Percentiles rank a stretch among this genome's conserved stretches.
Evolutionary conservation across 2,329 filamentous ascomycete genomes (phyloP).

Genomic region (Aspergillus sp.): DNA sequence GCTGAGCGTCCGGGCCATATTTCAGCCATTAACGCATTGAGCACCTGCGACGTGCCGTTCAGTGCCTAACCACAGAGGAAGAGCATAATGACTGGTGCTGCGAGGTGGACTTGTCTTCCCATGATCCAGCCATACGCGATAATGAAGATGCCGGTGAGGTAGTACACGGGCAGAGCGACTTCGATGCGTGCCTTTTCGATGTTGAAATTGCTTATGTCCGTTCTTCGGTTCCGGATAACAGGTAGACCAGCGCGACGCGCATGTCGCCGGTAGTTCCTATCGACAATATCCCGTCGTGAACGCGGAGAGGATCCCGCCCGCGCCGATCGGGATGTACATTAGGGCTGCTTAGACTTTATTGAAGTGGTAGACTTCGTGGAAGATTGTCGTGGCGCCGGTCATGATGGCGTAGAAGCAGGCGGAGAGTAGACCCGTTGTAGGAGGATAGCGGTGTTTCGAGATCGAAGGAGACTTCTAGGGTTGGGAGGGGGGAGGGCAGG

Average conservation of each 20-base stretch:
- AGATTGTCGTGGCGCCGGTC: slow-evolving; percentile 41
- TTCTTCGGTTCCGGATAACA: not conserved
- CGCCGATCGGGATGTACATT: slow-evolving; percentile 26
- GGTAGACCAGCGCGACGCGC: slow-evolving; percentile 37
- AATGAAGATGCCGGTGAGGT: slow-evolving; percentile 17
- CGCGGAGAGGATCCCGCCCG: slow-evolving; percentile 13
- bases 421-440: slow-evolving; percentile 38
- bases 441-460: slow-evolving; percentile 32
- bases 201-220: slow-evolving; percentile 29
- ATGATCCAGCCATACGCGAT: slow-evolving; percentile 33
- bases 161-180: slow-evolving; percentile 28
- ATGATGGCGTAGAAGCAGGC: slow-evolving; percentile 44
- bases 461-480: slow-evolving; percentile 30
- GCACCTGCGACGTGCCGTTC: slow-evolving; percentile 30
- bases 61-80: slow-evolving; percentile 30
- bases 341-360: slow-evolving; percentile 42
- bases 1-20: slow-evolving; percentile 31
- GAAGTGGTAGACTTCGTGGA: slow-evolving; percentile 41
- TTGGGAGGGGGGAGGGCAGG: slow-evolving; percentile 33
- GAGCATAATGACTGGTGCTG: slow-evolving; percentile 27
- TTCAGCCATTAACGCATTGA: slow-evolving; percentile 42
- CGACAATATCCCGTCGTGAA: slow-evolving; percentile 51
- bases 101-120: slow-evolving; percentile 22
- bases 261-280: slow-evolving; percentile 66
- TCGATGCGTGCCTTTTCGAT: slow-evolving; percentile 34